Percentiles rank a stretch among this genome's conserved stretches.
Evolutionary conservation across 2,329 filamentous ascomycete genomes (phyloP).

Genomic region (Fusarium irregulare): DNA sequence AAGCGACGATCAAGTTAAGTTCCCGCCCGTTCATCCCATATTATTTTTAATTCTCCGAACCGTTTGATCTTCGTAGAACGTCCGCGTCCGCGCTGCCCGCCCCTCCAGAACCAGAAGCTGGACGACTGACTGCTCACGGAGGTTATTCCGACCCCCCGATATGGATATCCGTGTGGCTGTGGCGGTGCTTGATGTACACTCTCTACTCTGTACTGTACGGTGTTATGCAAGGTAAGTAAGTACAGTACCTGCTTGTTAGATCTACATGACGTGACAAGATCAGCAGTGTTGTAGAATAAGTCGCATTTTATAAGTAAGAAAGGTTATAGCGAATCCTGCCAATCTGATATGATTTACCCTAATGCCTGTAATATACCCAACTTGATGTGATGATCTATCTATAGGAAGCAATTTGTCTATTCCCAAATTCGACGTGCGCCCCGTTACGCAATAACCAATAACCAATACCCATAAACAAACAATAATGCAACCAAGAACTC

Average conservation of each 20-base stretch:
- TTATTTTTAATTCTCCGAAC: slow-evolving; percentile 6
- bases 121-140: too few relatives aligned
- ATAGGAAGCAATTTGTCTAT: not conserved
- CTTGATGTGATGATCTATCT: not conserved
- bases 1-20: slow-evolving; percentile 1
- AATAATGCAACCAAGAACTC: not conserved
- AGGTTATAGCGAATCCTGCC: not conserved
- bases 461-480: not conserved
- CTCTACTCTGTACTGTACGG: not conserved
- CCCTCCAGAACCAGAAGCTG: not conserved
- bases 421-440: not conserved
- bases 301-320: not conserved
- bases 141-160: not conserved
- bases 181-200: not conserved
- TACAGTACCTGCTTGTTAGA: not conserved
- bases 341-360: not conserved
- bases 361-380: not conserved
- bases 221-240: not conserved
- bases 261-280: not conserved
- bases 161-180: not conserved
- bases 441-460: not conserved
- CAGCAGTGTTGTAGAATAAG: not conserved
- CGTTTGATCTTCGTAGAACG: slow-evolving; percentile 3
- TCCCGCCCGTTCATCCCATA: not conserved
- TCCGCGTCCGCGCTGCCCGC: not conserved